Conservation (phyloP, 345 rosid species). For the Lagerstroemia speciosa region DNA sequence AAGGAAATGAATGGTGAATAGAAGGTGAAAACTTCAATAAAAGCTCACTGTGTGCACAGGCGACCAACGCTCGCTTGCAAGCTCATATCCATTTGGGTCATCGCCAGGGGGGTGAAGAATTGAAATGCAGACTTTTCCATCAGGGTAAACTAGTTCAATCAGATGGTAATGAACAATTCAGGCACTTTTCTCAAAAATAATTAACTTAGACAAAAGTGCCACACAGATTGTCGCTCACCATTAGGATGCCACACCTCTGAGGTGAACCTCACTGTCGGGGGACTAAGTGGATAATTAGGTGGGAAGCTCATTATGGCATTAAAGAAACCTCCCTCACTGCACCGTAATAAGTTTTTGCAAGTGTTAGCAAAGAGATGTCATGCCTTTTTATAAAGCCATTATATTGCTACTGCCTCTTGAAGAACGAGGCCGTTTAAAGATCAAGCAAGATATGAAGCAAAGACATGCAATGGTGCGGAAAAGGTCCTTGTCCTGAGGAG, state of each 20-base stretch:
- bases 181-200: not conserved
- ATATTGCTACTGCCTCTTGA: not conserved
- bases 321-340: slow-evolving; percentile 96
- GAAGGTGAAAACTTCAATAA: no score
- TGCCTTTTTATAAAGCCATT: not conserved
- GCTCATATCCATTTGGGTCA: slow-evolving; percentile 95
- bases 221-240: slow-evolving; percentile 30
- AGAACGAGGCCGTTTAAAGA: not conserved
- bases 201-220: not conserved
- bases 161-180: slow-evolving; percentile 5
- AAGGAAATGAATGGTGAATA: slow-evolving; percentile 10
- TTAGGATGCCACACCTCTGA: slow-evolving; percentile 99
- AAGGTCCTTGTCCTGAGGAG: no score
- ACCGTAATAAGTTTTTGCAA: slow-evolving; percentile 5
- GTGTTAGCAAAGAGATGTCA: slow-evolving; percentile 4
- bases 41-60: slow-evolving; percentile 78
- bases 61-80: slow-evolving; percentile 95
- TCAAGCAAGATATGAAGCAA: not conserved
- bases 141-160: slow-evolving; percentile 53
- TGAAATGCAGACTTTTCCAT: slow-evolving; percentile 96
- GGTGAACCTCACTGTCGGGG: slow-evolving; percentile 81
- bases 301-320: slow-evolving; percentile 94
- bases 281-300: slow-evolving; percentile 77
- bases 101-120: slow-evolving; percentile 99
- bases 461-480: no score